Evolutionary conservation across 1,284 basidiomycete genomes (phyloP).

Genomic region (Ustilago lituana): DNA sequence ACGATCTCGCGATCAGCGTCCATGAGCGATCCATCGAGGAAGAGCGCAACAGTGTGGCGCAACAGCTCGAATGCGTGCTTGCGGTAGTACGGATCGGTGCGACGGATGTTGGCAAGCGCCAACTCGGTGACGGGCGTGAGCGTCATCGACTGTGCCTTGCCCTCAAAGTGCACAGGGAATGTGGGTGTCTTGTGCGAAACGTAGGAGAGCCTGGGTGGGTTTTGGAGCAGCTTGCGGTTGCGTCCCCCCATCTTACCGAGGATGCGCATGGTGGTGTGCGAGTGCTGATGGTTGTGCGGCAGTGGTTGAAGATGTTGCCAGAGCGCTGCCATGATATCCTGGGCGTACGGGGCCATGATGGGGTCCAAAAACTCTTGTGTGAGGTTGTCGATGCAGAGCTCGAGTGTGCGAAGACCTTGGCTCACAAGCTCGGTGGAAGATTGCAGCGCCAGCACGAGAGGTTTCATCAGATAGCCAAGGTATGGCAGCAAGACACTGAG

Average conservation of each 20-base stretch:
- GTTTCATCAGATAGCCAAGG: slow-evolving; percentile 95
- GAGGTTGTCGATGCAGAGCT: slow-evolving; percentile 99
- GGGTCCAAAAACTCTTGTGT: slow-evolving; percentile 98
- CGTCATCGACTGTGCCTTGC: slow-evolving; percentile 73
- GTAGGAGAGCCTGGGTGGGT: slow-evolving; percentile 81
- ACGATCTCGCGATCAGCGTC: slow-evolving; percentile 77
- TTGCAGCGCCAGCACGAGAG: slow-evolving; percentile 88
- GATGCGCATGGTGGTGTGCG: slow-evolving; percentile 95
- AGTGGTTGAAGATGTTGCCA: slow-evolving; percentile 78
- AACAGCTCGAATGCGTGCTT: slow-evolving; percentile 81
- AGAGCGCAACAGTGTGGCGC: slow-evolving; percentile 77
- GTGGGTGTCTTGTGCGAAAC: slow-evolving; percentile 35
- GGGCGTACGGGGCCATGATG: slow-evolving; percentile 79
- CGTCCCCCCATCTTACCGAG: slow-evolving; percentile 96
- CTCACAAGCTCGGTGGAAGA: slow-evolving; percentile 84
- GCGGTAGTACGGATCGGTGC: slow-evolving; percentile 75
- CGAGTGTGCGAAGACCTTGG: slow-evolving; percentile 94
- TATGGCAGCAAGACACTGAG: slow-evolving; percentile 95
- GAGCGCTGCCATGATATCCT: slow-evolving; percentile 90
- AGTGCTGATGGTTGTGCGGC: slow-evolving; percentile 88
- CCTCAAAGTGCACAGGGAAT: slow-evolving; percentile 50
- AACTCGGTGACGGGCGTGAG: slow-evolving; percentile 79
- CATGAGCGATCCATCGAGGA: slow-evolving; percentile 74
- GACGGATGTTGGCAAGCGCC: slow-evolving; percentile 76
- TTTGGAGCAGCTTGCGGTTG: slow-evolving; percentile 82